These are phyloP conservation scores for Eremomyces bilateralis DNA, from an alignment of 495 filamentous ascomycete species.

Conservation along the genomic window DNA sequence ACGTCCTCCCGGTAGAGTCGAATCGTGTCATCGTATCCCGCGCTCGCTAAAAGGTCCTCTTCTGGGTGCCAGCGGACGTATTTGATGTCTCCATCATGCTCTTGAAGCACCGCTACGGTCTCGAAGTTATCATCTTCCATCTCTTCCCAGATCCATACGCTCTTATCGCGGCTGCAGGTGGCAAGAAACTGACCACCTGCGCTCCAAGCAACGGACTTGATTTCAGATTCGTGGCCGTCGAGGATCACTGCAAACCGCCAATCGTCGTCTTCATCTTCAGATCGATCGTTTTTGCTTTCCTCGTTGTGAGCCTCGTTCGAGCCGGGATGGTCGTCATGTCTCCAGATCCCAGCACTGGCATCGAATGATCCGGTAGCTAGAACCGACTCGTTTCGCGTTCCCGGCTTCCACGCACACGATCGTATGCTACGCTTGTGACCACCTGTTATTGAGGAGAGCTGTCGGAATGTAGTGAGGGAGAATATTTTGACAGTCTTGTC, in stretches of 20 bases:
- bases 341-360: slow-evolving; percentile 73
- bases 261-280: slow-evolving; percentile 37
- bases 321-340: slow-evolving; percentile 33
- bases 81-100: slow-evolving; percentile 90
- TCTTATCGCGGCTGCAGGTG: slow-evolving; percentile 79
- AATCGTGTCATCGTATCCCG: slow-evolving; percentile 81
- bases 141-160: slow-evolving; percentile 98
- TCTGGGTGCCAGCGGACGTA: slow-evolving; percentile 75
- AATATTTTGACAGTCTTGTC: slow-evolving; percentile 74
- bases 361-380: slow-evolving; percentile 88
- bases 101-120: slow-evolving; percentile 80
- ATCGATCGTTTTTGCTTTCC: slow-evolving; percentile 10
- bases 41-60: slow-evolving; percentile 59
- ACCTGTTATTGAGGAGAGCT: slow-evolving; percentile 57
- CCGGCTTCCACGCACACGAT: slow-evolving; percentile 65
- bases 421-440: slow-evolving; percentile 80
- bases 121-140: slow-evolving; percentile 86
- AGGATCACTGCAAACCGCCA: slow-evolving; percentile 77
- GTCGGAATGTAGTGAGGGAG: slow-evolving; percentile 56
- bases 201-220: slow-evolving; percentile 70
- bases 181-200: slow-evolving; percentile 63
- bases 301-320: slow-evolving; percentile 13
- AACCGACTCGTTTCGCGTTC: slow-evolving; percentile 34
- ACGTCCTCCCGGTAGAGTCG: slow-evolving; percentile 73
- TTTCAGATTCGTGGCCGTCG: slow-evolving; percentile 83